phyloP scores from a whole-genome alignment of 495 filamentous ascomycete genomes.

The Hypoxylon fragiforme region DNA sequence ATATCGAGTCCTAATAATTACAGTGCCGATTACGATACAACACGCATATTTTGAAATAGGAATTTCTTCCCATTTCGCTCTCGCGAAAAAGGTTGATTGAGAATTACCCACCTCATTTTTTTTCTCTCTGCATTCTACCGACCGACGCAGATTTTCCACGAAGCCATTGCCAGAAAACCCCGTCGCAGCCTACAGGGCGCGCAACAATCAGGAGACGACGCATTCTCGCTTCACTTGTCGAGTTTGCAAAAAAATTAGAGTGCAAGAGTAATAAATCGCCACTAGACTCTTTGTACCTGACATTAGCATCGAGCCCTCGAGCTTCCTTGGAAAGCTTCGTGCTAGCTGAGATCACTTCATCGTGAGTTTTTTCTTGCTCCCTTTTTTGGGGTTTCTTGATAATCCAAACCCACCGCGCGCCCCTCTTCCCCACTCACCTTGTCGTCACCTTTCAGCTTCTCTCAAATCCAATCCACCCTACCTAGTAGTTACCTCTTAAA shows the following conservation, averaged over 20 bases:
- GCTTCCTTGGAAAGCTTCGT: slow-evolving; percentile 44
- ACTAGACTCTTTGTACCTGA: slow-evolving; percentile 40
- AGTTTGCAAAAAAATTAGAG: slow-evolving; percentile 28
- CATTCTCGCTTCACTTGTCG: slow-evolving; percentile 31
- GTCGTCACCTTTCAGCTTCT: slow-evolving; percentile 35
- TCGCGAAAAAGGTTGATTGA: slow-evolving; percentile 8
- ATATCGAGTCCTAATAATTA: slow-evolving; percentile 29
- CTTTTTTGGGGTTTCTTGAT: slow-evolving; percentile 32
- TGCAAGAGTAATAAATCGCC: slow-evolving; percentile 32
- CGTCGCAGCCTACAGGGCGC: slow-evolving; percentile 21
- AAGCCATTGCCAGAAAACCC: slow-evolving; percentile 16
- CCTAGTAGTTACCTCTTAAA: background rate
- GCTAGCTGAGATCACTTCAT: slow-evolving; percentile 49
- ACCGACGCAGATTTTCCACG: slow-evolving; percentile 18
- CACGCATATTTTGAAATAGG: slow-evolving; percentile 24
- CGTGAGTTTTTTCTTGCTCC: slow-evolving; percentile 51
- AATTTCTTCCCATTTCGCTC: slow-evolving; percentile 7
- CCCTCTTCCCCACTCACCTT: slow-evolving; percentile 38
- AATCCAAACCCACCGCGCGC: slow-evolving; percentile 31
- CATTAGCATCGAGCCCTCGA: slow-evolving; percentile 41
- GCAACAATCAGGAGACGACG: slow-evolving; percentile 34
- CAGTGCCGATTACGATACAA: slow-evolving; percentile 22
- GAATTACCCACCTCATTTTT: slow-evolving; percentile 7
- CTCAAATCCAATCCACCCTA: slow-evolving; percentile 14
- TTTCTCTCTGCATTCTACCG: slow-evolving; percentile 2